Evolutionary conservation across 345 rosid genomes (phyloP), one percentile per base, ranked within the genome.

Genomic region (Microthlaspi erraticum): DNA sequence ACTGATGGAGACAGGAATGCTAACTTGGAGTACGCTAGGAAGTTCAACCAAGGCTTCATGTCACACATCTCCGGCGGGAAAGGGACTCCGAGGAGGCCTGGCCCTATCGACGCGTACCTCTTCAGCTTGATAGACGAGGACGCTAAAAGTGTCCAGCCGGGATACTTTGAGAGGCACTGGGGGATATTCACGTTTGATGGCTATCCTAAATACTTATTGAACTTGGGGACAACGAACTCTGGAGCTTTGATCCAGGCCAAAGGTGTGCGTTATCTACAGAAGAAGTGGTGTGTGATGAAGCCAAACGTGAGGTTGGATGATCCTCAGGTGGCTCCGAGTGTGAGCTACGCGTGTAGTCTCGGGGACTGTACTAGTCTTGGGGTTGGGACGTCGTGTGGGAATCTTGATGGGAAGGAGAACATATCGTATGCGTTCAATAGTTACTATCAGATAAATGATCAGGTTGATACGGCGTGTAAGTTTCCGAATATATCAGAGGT

Each of bases 81-180:
- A 59, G 99, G 96, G 46, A 94, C 96, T 18, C 99, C 99, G 0
- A 83, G 68, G 80, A 82, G 96, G 51, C 87, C 87, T 29, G 90
- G 89, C 0, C 85, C 93, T 0, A 80, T 90, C 39, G 92, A 94
- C 14, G 82, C 80, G 1, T 94, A 94, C 72, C 39, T 94, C n/a
- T 94, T 94, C 67, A 85, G 91, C 59, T 72, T 93, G 60, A 77
- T 91, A 33, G 98, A 94, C 32, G 99, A 94, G 78, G 99, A 94
- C 71, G 83, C 70, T 10, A 94, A 94, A 60, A 89, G 97, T 51
- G 72, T 86, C 42, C 81, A 80, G 29, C 99, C 99, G 0, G 97
- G 99, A 55, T 89, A 94, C 79, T 90, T 90, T 16, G 98, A 90
- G 58, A 81, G 96, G 5, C 97, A 93, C 60, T 93, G 97, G 96